phyloP scores from a whole-genome alignment of 345 rosid species.

The Garcia nutans region DNA sequence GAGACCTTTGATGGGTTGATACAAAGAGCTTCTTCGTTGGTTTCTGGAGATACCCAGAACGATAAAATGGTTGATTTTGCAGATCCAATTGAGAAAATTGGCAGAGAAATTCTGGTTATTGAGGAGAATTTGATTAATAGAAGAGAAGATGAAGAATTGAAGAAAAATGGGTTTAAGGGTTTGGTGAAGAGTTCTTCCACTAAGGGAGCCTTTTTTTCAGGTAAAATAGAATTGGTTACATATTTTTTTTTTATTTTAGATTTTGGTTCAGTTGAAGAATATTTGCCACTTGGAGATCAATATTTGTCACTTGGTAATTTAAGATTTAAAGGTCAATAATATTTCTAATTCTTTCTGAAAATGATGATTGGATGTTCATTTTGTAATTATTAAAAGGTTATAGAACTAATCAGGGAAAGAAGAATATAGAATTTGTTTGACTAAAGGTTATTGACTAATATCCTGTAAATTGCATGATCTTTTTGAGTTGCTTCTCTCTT shows the following conservation, averaged over 20 bases:
- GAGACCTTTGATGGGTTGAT: conserved; percentile 50
- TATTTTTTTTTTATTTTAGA: too few species aligned
- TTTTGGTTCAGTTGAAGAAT: too few species aligned
- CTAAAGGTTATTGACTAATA: neutral
- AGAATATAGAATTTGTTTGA: too few species aligned
- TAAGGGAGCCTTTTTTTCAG: conserved; percentile 34
- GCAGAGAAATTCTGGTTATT: conserved; percentile 19
- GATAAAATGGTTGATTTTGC: conserved; percentile 16
- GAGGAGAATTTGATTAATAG: conserved; percentile 29
- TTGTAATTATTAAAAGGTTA: too few species aligned
- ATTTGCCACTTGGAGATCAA: too few species aligned
- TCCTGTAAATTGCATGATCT: neutral
- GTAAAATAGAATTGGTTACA: conserved; percentile 19
- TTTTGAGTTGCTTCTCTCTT: neutral
- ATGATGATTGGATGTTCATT: too few species aligned
- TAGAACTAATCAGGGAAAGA: too few species aligned
- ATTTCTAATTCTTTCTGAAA: too few species aligned
- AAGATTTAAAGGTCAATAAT: neutral
- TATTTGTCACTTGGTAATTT: neutral
- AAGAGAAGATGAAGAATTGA: conserved; percentile 28
- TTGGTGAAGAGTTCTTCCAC: conserved; percentile 45
- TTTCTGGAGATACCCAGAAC: conserved; percentile 44
- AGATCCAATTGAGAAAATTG: conserved; percentile 32
- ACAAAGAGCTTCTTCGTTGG: conserved; percentile 45
- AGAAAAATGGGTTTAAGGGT: conserved; percentile 25